Evolutionary conservation across 257 asterid species (phyloP).

Genomic region (Solanum ossicruentum): DNA sequence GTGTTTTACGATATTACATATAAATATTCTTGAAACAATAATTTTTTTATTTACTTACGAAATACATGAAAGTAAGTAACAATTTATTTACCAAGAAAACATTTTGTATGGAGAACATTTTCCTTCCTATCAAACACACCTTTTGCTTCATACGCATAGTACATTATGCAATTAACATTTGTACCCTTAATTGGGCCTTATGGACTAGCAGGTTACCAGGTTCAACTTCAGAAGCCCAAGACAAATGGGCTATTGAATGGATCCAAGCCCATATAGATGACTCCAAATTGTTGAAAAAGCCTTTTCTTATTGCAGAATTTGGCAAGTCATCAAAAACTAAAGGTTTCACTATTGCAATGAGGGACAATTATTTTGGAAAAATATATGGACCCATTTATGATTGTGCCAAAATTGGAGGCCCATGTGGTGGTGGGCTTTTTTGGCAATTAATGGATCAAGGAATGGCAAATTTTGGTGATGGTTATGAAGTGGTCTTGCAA

Average conservation of each 20-base stretch:
- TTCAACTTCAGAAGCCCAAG: neutral
- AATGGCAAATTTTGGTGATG: conserved; percentile 9
- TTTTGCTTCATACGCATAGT: neutral
- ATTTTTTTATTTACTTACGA: no score
- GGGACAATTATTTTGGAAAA: conserved; percentile 2
- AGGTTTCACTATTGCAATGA: neutral
- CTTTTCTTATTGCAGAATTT: conserved; percentile 7
- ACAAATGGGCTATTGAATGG: neutral
- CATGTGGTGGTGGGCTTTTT: conserved; percentile 4
- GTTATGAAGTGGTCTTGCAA: conserved; percentile 13
- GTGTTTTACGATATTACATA: neutral
- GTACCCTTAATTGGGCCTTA: neutral
- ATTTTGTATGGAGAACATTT: no score
- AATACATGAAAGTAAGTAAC: neutral
- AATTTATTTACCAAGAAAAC: no score
- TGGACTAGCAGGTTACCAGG: neutral
- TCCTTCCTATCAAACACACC: no score
- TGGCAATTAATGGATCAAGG: conserved; percentile 16
- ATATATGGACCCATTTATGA: neutral
- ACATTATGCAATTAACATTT: neutral
- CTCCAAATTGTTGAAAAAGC: conserved; percentile 4
- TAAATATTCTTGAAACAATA: neutral
- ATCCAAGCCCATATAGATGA: conserved; percentile 7
- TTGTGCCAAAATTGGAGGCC: neutral
- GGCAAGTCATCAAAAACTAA: conserved; percentile 2